These are phyloP conservation scores for Pichia sp. DNA, from an alignment of 1,139 yeast genomes.

Conservation along the genomic window DNA sequence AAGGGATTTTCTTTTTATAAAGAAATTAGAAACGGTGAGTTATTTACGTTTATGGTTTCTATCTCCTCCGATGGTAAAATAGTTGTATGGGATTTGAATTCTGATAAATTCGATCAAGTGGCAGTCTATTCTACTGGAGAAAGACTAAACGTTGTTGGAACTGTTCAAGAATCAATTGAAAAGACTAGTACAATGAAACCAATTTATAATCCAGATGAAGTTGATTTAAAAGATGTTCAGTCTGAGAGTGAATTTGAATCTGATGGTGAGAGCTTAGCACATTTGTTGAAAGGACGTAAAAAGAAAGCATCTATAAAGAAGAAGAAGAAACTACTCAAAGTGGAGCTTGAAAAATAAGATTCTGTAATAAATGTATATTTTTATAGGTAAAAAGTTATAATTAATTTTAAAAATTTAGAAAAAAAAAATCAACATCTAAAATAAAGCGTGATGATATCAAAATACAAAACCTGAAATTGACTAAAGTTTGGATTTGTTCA, in stretches of 20 bases:
- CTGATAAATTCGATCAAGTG: conserved; percentile 59
- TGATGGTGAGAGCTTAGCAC: conserved; percentile 43
- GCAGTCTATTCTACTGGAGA: conserved; percentile 94
- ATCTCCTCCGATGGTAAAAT: conserved; percentile 91
- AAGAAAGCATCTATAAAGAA: conserved; percentile 40
- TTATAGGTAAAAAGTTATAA: not conserved
- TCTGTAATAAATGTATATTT: not conserved
- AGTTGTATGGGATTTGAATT: conserved; percentile 83
- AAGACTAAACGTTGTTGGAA: conserved; percentile 77
- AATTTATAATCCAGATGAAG: conserved; percentile 37
- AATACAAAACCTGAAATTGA: too few species aligned
- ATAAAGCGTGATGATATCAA: too few species aligned
- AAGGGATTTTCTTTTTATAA: conserved; percentile 61
- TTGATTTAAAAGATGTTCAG: conserved; percentile 21
- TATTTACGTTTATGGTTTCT: conserved; percentile 48
- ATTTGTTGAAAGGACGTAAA: conserved; percentile 39
- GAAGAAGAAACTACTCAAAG: conserved; percentile 40
- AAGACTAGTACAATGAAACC: conserved; percentile 62
- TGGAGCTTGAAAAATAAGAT: conserved; percentile 43
- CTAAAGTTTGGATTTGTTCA: conserved; percentile 28
- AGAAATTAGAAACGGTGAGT: conserved; percentile 24
- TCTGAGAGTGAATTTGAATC: conserved; percentile 64
- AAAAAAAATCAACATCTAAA: too few species aligned
- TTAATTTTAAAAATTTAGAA: not conserved
- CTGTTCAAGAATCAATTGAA: conserved; percentile 75